Conservation (phyloP, 1,284 basidiomycete species). For the Mycosarcoma mackinlayi region DNA sequence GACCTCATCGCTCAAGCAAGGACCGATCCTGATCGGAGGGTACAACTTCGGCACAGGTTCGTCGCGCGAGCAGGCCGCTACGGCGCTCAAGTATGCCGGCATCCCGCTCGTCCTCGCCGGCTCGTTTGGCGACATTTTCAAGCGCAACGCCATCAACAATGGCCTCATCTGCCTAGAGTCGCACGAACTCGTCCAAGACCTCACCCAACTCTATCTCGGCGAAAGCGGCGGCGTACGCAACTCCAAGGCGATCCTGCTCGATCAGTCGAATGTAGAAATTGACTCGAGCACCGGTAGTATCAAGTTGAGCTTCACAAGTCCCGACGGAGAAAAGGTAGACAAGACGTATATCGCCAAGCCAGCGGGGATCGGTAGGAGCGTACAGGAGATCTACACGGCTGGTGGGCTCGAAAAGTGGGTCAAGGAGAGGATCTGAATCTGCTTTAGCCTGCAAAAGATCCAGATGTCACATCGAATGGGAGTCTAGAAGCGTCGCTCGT, state of each 20-base stretch:
- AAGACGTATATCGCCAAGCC: conserved; percentile 57
- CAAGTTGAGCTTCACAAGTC: conserved; percentile 11
- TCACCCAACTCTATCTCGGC: conserved; percentile 77
- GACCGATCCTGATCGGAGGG: conserved; percentile 86
- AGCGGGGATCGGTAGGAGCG: conserved; percentile 63
- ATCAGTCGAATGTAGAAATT: conserved; percentile 42
- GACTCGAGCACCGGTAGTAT: conserved; percentile 50
- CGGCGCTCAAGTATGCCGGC: conserved; percentile 92
- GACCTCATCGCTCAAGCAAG: conserved; percentile 57
- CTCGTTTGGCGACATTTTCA: conserved; percentile 98
- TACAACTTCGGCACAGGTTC: conserved; percentile 99
- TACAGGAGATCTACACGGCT: conserved; percentile 67
- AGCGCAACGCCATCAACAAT: conserved; percentile 98
- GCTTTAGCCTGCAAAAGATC: not conserved
- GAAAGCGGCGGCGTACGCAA: conserved; percentile 76
- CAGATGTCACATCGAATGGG: too few relatives aligned
- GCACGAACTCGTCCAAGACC: conserved; percentile 85
- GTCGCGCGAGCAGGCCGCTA: conserved; percentile 98
- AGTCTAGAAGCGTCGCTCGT: not conserved
- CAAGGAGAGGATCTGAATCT: conserved; percentile 50
- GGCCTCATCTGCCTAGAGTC: conserved; percentile 94
- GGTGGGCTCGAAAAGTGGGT: conserved; percentile 67
- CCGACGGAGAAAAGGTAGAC: conserved; percentile 21
- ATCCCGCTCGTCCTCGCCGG: conserved; percentile 93
- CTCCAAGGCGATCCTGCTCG: conserved; percentile 56